A percentile compares a stretch with the other conserved stretches of the same genome.
These are phyloP conservation scores for Laburnicola sp. DNA, from an alignment of 2,329 filamentous ascomycete genomes.

Conservation along the genomic window DNA sequence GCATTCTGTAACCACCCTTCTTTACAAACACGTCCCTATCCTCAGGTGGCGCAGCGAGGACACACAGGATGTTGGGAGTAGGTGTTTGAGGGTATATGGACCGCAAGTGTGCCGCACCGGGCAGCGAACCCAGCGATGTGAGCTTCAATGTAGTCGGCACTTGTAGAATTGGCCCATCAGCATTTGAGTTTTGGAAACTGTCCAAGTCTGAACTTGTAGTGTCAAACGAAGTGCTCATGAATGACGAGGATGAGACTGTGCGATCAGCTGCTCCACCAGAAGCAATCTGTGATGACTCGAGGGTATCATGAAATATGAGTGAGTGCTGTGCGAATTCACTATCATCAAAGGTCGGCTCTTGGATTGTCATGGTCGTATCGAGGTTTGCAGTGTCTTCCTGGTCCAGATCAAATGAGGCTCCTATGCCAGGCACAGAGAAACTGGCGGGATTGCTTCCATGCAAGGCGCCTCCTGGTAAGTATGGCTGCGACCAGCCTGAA, in stretches of 20 bases:
- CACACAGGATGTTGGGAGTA: conserved; percentile 79
- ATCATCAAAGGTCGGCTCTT: conserved; percentile 18
- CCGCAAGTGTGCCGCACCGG: conserved; percentile 65
- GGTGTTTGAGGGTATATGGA: conserved; percentile 77
- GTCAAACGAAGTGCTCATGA: conserved; percentile 43
- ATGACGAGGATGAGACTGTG: conserved; percentile 38
- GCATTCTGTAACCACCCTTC: conserved; percentile 58
- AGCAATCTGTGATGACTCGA: conserved; percentile 62
- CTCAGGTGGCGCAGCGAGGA: conserved; percentile 71
- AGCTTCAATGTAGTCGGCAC: conserved; percentile 47
- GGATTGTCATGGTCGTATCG: conserved; percentile 29
- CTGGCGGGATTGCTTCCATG: conserved; percentile 12
- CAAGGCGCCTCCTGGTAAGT: conserved; percentile 20
- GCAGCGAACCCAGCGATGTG: conserved; percentile 70
- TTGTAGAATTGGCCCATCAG: conserved; percentile 11
- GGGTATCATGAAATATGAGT: conserved; percentile 68
- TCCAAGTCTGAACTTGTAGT: conserved; percentile 32
- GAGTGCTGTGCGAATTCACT: conserved; percentile 74
- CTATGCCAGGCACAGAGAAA: conserved; percentile 22
- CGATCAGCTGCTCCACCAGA: conserved; percentile 28
- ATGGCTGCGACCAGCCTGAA: conserved; percentile 40
- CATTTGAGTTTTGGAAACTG: conserved; percentile 25
- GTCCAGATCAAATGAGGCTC: conserved; percentile 12
- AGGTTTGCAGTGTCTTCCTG: conserved; percentile 26
- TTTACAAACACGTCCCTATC: conserved; percentile 69